These are phyloP conservation scores for Blastomyces emzantsi DNA, from an alignment of 2,329 filamentous ascomycete genomes.

Conservation along the genomic window DNA sequence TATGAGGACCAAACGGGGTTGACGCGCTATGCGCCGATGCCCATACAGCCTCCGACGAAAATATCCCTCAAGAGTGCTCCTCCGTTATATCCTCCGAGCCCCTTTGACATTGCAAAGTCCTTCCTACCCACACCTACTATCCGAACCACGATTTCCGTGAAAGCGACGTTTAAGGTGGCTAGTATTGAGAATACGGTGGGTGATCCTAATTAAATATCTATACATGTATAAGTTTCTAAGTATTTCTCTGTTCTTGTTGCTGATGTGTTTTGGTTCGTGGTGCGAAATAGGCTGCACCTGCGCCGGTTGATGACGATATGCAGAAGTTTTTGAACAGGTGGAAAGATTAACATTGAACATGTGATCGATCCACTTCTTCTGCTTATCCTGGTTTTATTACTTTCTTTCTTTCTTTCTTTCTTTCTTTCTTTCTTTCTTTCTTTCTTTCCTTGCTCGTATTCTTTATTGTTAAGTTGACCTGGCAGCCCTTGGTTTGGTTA, in stretches of 20 bases:
- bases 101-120: constrained; percentile 44
- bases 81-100: constrained; percentile 48
- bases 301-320: constrained; percentile 46
- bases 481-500: background rate
- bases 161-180: constrained; percentile 41
- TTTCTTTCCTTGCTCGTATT: background rate
- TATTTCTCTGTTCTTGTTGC: background rate
- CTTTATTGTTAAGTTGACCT: background rate
- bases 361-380: background rate
- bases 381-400: background rate
- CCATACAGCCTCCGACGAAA: constrained; percentile 49
- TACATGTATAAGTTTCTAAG: background rate
- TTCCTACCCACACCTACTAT: constrained; percentile 40
- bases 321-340: constrained; percentile 50
- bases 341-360: constrained; percentile 43
- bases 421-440: background rate
- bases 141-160: constrained; percentile 41
- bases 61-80: constrained; percentile 46
- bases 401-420: background rate
- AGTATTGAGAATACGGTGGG: constrained; percentile 53
- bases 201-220: constrained; percentile 15
- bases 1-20: constrained; percentile 49
- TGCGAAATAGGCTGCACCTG: constrained; percentile 44
- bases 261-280: constrained; percentile 10
- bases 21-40: constrained; percentile 54